Percentiles rank a stretch among this genome's conserved stretches.
These are phyloP conservation scores for Pseudopediastrum boryanum DNA, from an alignment of 139 green algal species.

Conservation along the genomic window DNA sequence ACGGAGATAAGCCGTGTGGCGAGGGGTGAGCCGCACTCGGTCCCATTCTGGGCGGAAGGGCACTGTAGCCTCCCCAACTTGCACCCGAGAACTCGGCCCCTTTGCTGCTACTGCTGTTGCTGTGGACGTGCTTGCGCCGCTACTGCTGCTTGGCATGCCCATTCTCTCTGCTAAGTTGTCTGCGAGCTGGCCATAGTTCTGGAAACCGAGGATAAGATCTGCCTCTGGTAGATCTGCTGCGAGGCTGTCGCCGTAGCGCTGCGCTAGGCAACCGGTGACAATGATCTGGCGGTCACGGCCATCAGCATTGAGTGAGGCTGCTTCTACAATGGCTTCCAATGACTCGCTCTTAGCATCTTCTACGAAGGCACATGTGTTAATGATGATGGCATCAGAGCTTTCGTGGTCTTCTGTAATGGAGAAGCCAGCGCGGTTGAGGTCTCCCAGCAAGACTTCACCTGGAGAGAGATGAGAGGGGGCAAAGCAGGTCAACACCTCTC, in stretches of 20 bases:
- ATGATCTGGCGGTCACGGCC: constrained; percentile 66
- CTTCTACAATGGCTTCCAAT: constrained; percentile 80
- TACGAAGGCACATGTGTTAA: constrained; percentile 94
- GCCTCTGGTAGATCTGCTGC: constrained; percentile 82
- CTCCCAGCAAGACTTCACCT: constrained; percentile 92
- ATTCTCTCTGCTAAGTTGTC: constrained; percentile 51
- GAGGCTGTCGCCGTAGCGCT: constrained; percentile 83
- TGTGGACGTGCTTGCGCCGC: neutral
- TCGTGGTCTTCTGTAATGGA: constrained; percentile 61
- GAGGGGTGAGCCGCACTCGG: constrained; percentile 75
- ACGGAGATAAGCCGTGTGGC: constrained; percentile 87
- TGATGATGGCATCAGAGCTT: constrained; percentile 79
- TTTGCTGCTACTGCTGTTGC: constrained; percentile 3
- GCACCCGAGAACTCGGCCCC: constrained; percentile 24
- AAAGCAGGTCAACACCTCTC: no score
- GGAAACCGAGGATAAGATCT: constrained; percentile 84
- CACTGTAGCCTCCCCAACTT: constrained; percentile 83
- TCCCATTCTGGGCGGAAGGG: constrained; percentile 82
- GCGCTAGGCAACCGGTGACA: constrained; percentile 90
- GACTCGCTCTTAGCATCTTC: constrained; percentile 44
- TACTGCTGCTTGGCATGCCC: constrained; percentile 31
- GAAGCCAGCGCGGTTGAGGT: constrained; percentile 77
- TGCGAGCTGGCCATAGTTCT: constrained; percentile 73
- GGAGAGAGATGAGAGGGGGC: neutral
- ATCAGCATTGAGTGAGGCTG: constrained; percentile 69